phyloP scores from a whole-genome alignment of 2,329 filamentous ascomycete genomes.

The Botrytis medusae region DNA sequence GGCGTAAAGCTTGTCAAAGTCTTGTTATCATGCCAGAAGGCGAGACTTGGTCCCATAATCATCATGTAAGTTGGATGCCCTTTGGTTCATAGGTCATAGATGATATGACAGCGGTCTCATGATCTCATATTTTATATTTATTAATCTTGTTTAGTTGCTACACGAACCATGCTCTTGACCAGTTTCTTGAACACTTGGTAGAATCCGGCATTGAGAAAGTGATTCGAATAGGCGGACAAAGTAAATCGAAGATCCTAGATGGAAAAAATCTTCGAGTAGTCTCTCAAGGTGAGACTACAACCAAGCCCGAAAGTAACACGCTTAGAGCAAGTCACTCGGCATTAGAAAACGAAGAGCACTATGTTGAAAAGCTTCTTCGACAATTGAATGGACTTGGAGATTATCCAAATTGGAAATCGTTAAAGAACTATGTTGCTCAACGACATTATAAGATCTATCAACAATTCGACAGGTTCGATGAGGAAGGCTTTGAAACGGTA shows the following conservation, averaged over 20 bases:
- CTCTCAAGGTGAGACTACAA: constrained; percentile 26
- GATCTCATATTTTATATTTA: background rate
- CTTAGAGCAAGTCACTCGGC: constrained; percentile 21
- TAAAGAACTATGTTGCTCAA: constrained; percentile 23
- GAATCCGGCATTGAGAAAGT: constrained; percentile 46
- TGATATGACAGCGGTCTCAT: background rate
- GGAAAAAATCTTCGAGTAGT: constrained; percentile 33
- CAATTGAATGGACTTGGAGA: constrained; percentile 21
- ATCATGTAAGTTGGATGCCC: constrained; percentile 36
- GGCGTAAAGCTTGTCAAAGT: constrained; percentile 34
- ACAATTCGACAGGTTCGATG: constrained; percentile 28
- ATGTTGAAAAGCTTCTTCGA: constrained; percentile 21
- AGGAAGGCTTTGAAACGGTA: constrained; percentile 28
- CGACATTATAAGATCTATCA: constrained; percentile 25
- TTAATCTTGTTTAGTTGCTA: constrained; percentile 34
- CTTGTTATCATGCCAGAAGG: constrained; percentile 39
- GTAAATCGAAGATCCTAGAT: constrained; percentile 29
- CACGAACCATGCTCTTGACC: constrained; percentile 39
- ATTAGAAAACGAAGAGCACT: constrained; percentile 22
- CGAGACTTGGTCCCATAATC: constrained; percentile 40
- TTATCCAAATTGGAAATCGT: constrained; percentile 22
- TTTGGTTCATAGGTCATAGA: background rate
- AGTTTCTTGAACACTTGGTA: constrained; percentile 51
- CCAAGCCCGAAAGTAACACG: constrained; percentile 26
- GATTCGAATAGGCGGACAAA: constrained; percentile 48